Percentiles rank a stretch among this genome's conserved stretches.
Evolutionary conservation across 2,329 filamentous ascomycete genomes (phyloP).

Genomic region (Alternaria ventricosa): DNA sequence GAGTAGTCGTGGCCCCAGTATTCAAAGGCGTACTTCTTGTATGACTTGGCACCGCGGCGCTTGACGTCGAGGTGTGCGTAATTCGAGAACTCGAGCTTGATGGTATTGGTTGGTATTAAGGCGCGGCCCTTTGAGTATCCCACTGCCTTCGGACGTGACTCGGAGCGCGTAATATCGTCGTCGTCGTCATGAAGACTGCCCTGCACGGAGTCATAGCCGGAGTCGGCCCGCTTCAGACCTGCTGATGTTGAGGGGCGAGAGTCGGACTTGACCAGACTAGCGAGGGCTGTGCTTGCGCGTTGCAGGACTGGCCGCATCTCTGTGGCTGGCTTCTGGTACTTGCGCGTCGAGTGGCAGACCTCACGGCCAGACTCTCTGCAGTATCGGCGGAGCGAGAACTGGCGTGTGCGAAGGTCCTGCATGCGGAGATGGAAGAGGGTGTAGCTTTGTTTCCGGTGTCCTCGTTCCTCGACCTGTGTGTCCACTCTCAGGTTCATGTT

Average conservation of each 20-base stretch:
- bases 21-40: constrained; percentile 86
- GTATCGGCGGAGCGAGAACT: constrained; percentile 91
- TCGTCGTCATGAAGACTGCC: constrained; percentile 23
- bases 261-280: constrained; percentile 63
- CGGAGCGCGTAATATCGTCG: constrained; percentile 17
- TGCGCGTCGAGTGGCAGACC: constrained; percentile 82
- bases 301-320: constrained; percentile 61
- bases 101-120: constrained; percentile 71
- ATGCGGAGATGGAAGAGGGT: constrained; percentile 94
- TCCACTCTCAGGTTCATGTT: constrained; percentile 97
- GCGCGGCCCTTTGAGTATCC: constrained; percentile 50
- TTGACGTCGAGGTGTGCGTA: constrained; percentile 90
- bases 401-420: constrained; percentile 84
- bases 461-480: constrained; percentile 68
- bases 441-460: constrained; percentile 67
- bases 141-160: constrained; percentile 40
- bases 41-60: constrained; percentile 68
- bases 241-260: constrained; percentile 51
- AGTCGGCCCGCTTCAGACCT: constrained; percentile 63
- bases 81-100: constrained; percentile 95
- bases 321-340: constrained; percentile 64
- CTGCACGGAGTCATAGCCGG: constrained; percentile 61
- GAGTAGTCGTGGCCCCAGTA: constrained; percentile 89
- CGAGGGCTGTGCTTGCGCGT: constrained; percentile 66
- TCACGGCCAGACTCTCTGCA: constrained; percentile 92